Conservation (phyloP, 2,329 filamentous ascomycete genomes). For the Cercospora sp. region DNA sequence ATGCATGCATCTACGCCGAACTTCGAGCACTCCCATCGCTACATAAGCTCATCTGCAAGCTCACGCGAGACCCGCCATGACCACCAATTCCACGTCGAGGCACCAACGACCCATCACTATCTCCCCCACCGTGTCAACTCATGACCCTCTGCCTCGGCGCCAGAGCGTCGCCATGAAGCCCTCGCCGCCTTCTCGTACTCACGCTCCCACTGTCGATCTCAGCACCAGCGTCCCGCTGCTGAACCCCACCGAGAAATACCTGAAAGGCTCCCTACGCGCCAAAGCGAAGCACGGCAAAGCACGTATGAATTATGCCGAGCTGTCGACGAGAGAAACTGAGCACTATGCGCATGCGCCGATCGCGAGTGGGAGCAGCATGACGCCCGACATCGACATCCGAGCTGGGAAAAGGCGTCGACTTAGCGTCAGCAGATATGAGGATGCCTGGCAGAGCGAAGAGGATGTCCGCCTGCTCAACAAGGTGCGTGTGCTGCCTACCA, state of each 20-base stretch:
- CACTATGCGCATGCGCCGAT: not conserved
- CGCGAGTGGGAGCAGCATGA: not conserved
- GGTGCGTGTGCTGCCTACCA: not conserved
- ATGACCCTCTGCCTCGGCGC: not conserved
- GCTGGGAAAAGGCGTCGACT: constrained; percentile 7
- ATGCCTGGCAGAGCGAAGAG: constrained; percentile 2
- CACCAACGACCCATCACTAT: not conserved
- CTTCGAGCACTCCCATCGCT: not conserved
- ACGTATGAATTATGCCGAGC: not conserved
- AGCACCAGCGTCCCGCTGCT: not conserved
- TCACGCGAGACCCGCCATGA: not conserved
- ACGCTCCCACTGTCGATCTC: not conserved
- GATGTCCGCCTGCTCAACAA: constrained; percentile 10
- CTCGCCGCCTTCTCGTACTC: not conserved
- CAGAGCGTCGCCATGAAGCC: not conserved
- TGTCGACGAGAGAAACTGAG: not conserved
- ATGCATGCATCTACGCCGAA: not conserved
- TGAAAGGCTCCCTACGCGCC: not conserved
- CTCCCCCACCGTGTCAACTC: not conserved
- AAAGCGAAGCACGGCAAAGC: not conserved
- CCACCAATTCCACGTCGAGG: not conserved
- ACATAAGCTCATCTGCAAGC: constrained; percentile 2
- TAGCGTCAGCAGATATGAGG: not conserved
- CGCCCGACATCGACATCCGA: not conserved
- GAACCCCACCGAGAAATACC: not conserved